Base-by-base conservation (phyloP, 495 filamentous ascomycete species). In the Penicillium cataractarum region DNA sequence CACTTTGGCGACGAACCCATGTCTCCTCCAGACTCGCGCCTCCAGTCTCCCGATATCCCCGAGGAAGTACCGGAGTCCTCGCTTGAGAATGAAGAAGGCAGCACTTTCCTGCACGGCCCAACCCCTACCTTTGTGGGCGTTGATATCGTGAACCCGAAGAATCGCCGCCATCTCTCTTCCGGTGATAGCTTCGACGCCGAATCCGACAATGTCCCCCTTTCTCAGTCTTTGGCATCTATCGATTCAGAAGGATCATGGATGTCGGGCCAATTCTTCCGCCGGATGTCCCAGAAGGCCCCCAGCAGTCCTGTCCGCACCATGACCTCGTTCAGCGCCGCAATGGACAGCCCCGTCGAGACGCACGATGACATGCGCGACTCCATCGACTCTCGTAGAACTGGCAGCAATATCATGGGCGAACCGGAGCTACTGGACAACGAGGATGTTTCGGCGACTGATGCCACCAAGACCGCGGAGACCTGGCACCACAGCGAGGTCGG, bases 231-330 rank as follows among this genome's bases (percentile, higher is more conserved):
- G 6, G 92, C 91, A 8, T 94, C 91, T 0, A 87, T 97, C 60
- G 93, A 96, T 68, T 94, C 91, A 0, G 93, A 97, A 77, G 93
- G 86, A 2, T 96, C 92, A 0, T 97, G 93, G 93, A 89, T 97
- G 63, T 92, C 91, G 3, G 92, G 93, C 12, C 81, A 83, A 58
- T 84, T 84, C 58, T 74, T 84, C 61, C 80, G 83, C 48, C 74
- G 83, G 50, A 74, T 79, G 64, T 83, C 85, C 4, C 79, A 84
- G 37, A 77, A 77, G 31, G 13, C 33, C 15, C 71, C 75, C 48
- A 66, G 73, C 60, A 76, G 79, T 40, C 76, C 80, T 19, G 67
- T 78, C 39, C 79, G 80, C 46, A 73, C 78, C 15, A 88, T 76
- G 56, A 71, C 70, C 55, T 82, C 81, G 13, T 73, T 85, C 31